Conservation (phyloP, 495 filamentous ascomycete species). For the Neurospora intermedia region DNA sequence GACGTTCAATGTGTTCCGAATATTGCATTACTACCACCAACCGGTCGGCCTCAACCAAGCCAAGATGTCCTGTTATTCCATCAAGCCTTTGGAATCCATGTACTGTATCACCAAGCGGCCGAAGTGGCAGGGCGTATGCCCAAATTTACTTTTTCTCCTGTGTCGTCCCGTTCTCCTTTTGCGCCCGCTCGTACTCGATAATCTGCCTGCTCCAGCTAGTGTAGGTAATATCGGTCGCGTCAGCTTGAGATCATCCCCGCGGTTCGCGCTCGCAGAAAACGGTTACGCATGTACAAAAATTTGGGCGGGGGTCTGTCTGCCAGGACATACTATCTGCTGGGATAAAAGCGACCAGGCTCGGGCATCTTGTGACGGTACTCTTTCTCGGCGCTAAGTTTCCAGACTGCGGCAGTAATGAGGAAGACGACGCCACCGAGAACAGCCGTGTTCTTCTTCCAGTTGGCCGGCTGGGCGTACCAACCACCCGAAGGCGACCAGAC, state of each 20-base stretch:
- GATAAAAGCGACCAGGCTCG: slow-evolving; percentile 78
- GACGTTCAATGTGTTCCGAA: background rate
- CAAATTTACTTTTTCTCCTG: slow-evolving; percentile 7
- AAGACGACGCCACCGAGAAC: slow-evolving; percentile 62
- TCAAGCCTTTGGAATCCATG: background rate
- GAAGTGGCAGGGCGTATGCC: background rate
- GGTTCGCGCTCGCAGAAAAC: background rate
- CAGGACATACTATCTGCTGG: slow-evolving; percentile 79
- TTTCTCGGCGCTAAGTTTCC: slow-evolving; percentile 71
- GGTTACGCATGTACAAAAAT: background rate
- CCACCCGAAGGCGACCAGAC: slow-evolving; percentile 98
- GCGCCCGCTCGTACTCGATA: slow-evolving; percentile 69
- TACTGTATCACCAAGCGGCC: background rate
- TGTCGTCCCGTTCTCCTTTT: slow-evolving; percentile 36
- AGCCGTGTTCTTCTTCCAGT: slow-evolving; percentile 95
- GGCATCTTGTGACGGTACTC: slow-evolving; percentile 79
- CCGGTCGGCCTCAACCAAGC: background rate
- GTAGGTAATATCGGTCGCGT: background rate
- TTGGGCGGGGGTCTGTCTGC: background rate
- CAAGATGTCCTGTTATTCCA: background rate
- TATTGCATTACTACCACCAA: background rate
- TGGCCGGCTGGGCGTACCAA: slow-evolving; percentile 88
- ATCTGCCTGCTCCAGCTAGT: slow-evolving; percentile 86
- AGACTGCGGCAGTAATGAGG: slow-evolving; percentile 62
- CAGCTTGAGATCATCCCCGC: background rate